Base-by-base conservation (phyloP, 2,329 filamentous ascomycete species). In the Beauveria sp. region DNA sequence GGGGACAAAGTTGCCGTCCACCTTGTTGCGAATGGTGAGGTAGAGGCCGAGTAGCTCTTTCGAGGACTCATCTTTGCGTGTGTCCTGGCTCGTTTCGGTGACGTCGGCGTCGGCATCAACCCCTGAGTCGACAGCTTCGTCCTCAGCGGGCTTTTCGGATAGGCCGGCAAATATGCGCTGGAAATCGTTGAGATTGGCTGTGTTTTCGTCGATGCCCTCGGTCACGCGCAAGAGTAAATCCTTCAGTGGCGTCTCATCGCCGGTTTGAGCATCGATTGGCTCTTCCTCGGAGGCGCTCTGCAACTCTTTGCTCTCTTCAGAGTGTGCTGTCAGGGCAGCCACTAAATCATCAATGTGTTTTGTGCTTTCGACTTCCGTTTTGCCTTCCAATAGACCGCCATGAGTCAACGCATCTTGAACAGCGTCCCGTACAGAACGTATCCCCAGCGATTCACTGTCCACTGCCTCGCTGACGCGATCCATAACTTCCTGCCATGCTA, bases 1-100 rank as follows among this genome's bases (percentile, higher is more conserved):
- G 0, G 76, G 70, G 1, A 91, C 83, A 60, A 83, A 81, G 14
- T 76, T 60, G 20, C 83, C 87, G 69, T 95, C 88, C 60, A 96
- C 82, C 65, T 83, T 84, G 77, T 90, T 95, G 66, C 84, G 84
- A 55, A 91, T 77, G 0, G 85, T 88, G 61, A 97, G 77, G 16
- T 85, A 86, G 81, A 95, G 84, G 45, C 85, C 89, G 28, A 91
- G 76, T 1, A 93, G 68, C 3, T 80, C 75, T 1, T 50, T 43
- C 34, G 58, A 34, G 12, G 34, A 12, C 22, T 48, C 57, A 14
- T 48, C 45, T 22, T 62, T 45, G 26, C 40, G 10, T 2, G 16
- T 34, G 8, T 45, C 20, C 22, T 22, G 48, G 24, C n/a, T 43
- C 10, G 34, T 26, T 18, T 50, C 60, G 8, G 38, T 60, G 20